Evolutionary conservation across 164 flowering plant species (phyloP), one percentile per base, ranked within the genome.

Genomic region (Liriodendron chinense): DNA sequence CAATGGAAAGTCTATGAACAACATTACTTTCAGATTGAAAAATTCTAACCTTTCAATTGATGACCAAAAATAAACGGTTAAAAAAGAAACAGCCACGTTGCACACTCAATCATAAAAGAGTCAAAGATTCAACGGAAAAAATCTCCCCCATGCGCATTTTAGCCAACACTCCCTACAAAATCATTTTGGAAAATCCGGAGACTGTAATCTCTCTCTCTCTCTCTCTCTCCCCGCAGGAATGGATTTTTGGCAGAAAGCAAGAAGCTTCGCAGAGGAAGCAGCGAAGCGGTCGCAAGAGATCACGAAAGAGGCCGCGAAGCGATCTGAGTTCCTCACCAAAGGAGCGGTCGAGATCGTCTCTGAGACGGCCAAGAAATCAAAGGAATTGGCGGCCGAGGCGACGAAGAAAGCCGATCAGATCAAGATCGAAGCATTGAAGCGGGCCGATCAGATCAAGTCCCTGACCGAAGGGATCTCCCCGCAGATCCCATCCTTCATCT

Each of bases 231-330:
- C 14, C 13, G 53, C 70, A 34, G 69, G 65, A 65, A 93, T 91
- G 98, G 92, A 91, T 75, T 73, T 90, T 10, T 93, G 94, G 97
- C 81, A 80, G 72, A 87, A 75, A 77, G 94, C 93, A 2, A 81
- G 88, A 68, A 80, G 80, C 79, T 86, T 90, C 48, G 97, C 94
- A 1, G 94, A 87, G 71, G 97, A 88, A 77, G 91, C 97, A 2
- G 90, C 93, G 43, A 87, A 85, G 84, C 81, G 84, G 56, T 85
- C 93, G 6, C 89, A 86, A 77, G 91, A 87, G 74, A 70, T 86
- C 47, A 83, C 91, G 18, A 80, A 50, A 61, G 94, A 87, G 72
- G 90, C 92, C 14, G 86, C 90, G 23, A 81, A 80, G 81, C 79
- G 85, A 73, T 93, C 96, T 6, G 91, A 89, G 59, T 87, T 86